Evolutionary conservation across 768 basidiomycete species (phyloP), one percentile per base, ranked within the genome.

Genomic region (Dictyophora rubrovolvata): DNA sequence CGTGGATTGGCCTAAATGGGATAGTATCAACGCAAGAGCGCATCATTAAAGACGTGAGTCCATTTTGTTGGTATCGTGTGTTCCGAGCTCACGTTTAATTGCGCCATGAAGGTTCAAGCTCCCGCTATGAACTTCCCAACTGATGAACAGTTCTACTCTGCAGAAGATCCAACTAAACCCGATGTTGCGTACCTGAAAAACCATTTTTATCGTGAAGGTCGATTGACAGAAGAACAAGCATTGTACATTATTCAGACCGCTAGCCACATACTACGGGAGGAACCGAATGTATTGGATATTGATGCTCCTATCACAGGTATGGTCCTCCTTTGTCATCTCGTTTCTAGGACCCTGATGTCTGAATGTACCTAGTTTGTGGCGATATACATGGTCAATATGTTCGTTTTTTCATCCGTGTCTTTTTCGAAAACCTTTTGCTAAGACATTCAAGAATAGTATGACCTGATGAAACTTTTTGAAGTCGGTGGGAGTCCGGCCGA

Each of bases 361-460:
- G 42, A 42, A 35, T 55, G 37, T 46, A 58, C 20, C n/a, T 66
- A 93, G 92, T 93, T 37, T 98, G 95, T 71, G 96, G 95, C 52
- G 95, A 98, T 74, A 96, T 98, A 50, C 95, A 98, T 66, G 95
- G 95, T 0, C 95, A 99, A 90, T 99, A 99, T 75, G 95, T 96
- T 66, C 70, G 89, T 75, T 53, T 52, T 46, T 17, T 23, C 34
- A 61, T 18, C 51, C 37, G 50, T 34, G 5, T 20, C n/a, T 2
- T 49, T 18, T 37, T 59, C 35, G 52, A 18, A 22, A 16, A 46
- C 18, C n/a, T 35, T 35, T 21, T 36, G n/a, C 33, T 55, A 42
- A 28, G 18, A 46, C 16, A 51, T 33, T 35, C 18, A 56, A 54
- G 37, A 20, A 23, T 62, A 93, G 89, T 94, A 89, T 65, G 92